These are phyloP conservation scores for Thraustochytrium striatum DNA, from an alignment of 352 stramenopile genomes.

Conservation along the genomic window DNA sequence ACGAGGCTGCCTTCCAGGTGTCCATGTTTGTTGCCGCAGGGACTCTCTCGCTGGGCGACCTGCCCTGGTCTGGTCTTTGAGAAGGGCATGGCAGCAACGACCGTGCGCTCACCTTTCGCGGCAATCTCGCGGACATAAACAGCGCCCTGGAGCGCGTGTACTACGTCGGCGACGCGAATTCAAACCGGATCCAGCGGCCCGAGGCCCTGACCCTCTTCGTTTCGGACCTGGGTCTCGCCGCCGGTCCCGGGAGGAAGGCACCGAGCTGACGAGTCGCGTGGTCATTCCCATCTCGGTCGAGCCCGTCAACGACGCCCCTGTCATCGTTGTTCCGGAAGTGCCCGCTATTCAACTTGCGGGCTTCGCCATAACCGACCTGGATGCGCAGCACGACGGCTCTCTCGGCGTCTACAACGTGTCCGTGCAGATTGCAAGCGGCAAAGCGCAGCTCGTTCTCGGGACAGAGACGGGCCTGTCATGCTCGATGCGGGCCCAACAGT, in stretches of 20 bases:
- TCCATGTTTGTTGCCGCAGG: slow-evolving; percentile 9
- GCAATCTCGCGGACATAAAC: slow-evolving; percentile 53
- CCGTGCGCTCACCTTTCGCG: slow-evolving; percentile 48
- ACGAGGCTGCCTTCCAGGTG: background rate
- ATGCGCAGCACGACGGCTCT: background rate
- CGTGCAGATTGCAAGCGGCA: background rate
- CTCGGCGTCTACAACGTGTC: background rate
- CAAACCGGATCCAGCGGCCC: slow-evolving; percentile 46
- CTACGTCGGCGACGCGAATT: slow-evolving; percentile 53
- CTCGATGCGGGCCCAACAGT: background rate
- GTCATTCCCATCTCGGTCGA: slow-evolving; percentile 42
- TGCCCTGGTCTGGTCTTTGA: slow-evolving; percentile 14
- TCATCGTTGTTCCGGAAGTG: background rate
- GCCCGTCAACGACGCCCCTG: slow-evolving; percentile 43
- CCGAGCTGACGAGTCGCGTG: background rate
- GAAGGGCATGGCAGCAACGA: background rate
- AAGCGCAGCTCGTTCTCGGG: background rate
- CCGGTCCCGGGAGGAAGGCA: background rate
- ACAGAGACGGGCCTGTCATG: background rate
- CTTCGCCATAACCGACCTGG: slow-evolving; percentile 35
- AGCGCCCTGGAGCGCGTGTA: slow-evolving; percentile 49
- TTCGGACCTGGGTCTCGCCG: slow-evolving; percentile 16
- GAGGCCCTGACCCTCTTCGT: slow-evolving; percentile 19
- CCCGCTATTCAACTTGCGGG: background rate
- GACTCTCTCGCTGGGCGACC: background rate